A percentile compares a stretch with the other conserved stretches of the same genome.
phyloP scores from a whole-genome alignment of 2,329 filamentous ascomycete genomes.

The Talaromyces verruculosus region DNA sequence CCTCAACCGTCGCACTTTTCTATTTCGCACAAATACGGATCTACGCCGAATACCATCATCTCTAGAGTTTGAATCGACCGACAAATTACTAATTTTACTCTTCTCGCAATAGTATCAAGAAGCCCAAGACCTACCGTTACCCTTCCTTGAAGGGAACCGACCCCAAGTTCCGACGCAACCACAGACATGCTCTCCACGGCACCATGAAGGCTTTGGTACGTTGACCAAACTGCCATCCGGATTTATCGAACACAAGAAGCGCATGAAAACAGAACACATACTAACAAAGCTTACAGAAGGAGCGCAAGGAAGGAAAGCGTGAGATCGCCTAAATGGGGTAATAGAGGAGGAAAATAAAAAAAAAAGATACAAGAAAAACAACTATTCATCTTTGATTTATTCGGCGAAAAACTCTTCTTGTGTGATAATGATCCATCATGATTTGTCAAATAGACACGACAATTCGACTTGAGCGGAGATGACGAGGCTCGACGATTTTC shows the following conservation, averaged over 20 bases:
- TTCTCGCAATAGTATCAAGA: constrained; percentile 78
- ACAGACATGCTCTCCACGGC: constrained; percentile 98
- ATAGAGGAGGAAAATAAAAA: constrained; percentile 23
- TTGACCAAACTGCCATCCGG: constrained; percentile 27
- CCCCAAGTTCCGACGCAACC: constrained; percentile 99
- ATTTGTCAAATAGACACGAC: constrained; percentile 23
- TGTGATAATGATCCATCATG: constrained; percentile 18
- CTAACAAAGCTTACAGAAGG: constrained; percentile 69
- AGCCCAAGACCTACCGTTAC: constrained; percentile 99
- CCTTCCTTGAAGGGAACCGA: constrained; percentile 98
- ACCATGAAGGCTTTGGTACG: constrained; percentile 96
- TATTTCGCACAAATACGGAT: neutral
- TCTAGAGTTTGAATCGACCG: neutral
- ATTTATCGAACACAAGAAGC: neutral
- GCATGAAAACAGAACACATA: constrained; percentile 10
- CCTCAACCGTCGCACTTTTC: constrained; percentile 6
- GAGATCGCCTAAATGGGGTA: constrained; percentile 68
- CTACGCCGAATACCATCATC: neutral
- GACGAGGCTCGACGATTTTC: constrained; percentile 13
- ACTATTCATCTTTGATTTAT: constrained; percentile 14
- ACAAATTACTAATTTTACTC: neutral
- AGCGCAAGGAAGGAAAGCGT: constrained; percentile 94
- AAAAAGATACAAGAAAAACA: constrained; percentile 3
- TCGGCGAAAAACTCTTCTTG: constrained; percentile 14
- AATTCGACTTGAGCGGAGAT: constrained; percentile 17